Percentiles rank a stretch among this genome's conserved stretches.
phyloP scores from a whole-genome alignment of 176 grass and related monocot species.

The Areca catechu region DNA sequence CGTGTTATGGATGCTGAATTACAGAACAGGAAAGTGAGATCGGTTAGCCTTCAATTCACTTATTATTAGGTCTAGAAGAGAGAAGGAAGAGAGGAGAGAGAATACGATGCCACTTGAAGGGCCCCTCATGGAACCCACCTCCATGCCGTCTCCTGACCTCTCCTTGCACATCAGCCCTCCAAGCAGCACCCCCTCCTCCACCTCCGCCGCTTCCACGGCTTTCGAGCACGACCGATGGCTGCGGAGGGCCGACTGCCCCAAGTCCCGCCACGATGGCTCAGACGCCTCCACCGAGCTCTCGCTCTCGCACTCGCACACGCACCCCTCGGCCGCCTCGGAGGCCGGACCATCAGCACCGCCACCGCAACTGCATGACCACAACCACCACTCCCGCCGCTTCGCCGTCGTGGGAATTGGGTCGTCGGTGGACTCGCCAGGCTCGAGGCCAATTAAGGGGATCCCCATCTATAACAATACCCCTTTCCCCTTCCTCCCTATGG shows the following conservation, averaged over 20 bases:
- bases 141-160: constrained; percentile 62
- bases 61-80: background rate
- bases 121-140: constrained; percentile 55
- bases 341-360: constrained; percentile 1
- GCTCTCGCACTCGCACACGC: constrained; percentile 63
- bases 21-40: background rate
- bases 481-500: constrained; percentile 42
- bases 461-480: constrained; percentile 64
- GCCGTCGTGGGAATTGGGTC: too few species aligned
- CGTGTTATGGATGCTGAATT: constrained; percentile 6
- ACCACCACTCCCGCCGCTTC: background rate
- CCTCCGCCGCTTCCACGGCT: background rate
- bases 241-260: constrained; percentile 21
- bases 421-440: background rate
- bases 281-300: constrained; percentile 58
- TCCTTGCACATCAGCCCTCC: constrained; percentile 92
- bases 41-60: constrained; percentile 4
- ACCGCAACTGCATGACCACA: constrained; percentile 15
- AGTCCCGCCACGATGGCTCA: constrained; percentile 16
- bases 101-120: constrained; percentile 2
- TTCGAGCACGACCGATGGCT: constrained; percentile 34
- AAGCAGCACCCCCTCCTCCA: constrained; percentile 15
- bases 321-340: constrained; percentile 32
- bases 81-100: background rate
- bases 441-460: constrained; percentile 63